These are phyloP conservation scores for Dictyostelium firmibasis DNA, from an alignment of 78 protist genomes.

Conservation along the genomic window DNA sequence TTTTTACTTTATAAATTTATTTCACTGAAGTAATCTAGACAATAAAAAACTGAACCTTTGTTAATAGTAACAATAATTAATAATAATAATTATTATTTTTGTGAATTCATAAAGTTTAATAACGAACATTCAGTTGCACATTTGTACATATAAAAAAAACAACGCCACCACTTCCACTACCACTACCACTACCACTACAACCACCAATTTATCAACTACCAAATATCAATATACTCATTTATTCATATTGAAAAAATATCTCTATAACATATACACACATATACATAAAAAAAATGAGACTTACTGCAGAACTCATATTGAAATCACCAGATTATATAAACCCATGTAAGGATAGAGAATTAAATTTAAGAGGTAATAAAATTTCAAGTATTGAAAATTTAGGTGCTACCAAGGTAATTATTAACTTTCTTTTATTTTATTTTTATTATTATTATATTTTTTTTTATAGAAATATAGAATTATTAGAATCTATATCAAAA, in stretches of 20 bases:
- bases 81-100: too few species aligned
- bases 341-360: conserved; percentile 89
- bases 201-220: background rate
- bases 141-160: background rate
- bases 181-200: background rate
- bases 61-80: too few species aligned
- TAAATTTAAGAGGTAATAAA: conserved; percentile 88
- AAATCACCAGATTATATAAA: conserved; percentile 80
- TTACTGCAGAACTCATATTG: conserved; percentile 86
- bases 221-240: background rate
- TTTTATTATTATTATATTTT: background rate
- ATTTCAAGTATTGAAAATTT: conserved; percentile 92
- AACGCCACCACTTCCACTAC: background rate
- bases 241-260: background rate
- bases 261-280: background rate
- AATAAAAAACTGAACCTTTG: too few species aligned
- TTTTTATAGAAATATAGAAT: background rate
- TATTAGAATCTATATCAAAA: background rate
- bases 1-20: too few species aligned
- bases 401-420: conserved; percentile 85
- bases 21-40: background rate
- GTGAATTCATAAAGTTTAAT: too few species aligned
- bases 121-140: background rate
- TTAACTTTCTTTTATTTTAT: background rate
- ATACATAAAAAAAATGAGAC: conserved; percentile 47